Percentiles rank a stretch among this genome's conserved stretches.
These are phyloP conservation scores for Phlegmacium glaucopus DNA, from an alignment of 768 basidiomycete species.

Conservation along the genomic window DNA sequence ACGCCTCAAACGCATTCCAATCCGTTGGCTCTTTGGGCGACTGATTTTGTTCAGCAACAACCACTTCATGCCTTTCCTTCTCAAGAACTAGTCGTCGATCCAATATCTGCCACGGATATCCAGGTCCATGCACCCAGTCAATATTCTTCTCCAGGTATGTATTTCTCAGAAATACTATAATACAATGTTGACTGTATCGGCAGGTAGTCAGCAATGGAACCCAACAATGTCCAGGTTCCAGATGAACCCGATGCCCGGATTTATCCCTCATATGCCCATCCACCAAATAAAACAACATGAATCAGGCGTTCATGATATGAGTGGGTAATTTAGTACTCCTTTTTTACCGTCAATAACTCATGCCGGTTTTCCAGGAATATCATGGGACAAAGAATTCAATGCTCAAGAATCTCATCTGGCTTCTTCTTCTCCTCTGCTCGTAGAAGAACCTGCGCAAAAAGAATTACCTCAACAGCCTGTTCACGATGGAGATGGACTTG, in stretches of 20 bases:
- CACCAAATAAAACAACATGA: constrained; percentile 24
- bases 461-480: constrained; percentile 12
- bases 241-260: constrained; percentile 36
- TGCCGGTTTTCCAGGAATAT: constrained; percentile 29
- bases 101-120: constrained; percentile 10
- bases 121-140: constrained; percentile 11
- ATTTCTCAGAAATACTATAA: neutral
- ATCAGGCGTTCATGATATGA: constrained; percentile 33
- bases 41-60: constrained; percentile 52
- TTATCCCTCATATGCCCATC: constrained; percentile 24
- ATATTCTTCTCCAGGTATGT: constrained; percentile 4
- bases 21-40: constrained; percentile 50
- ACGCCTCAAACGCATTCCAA: constrained; percentile 21
- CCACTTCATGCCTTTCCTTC: constrained; percentile 17
- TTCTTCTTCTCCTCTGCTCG: constrained; percentile 12
- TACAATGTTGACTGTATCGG: neutral
- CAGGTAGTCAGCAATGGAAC: constrained; percentile 40
- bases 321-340: constrained; percentile 27
- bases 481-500: constrained; percentile 64
- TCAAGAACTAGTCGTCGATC: constrained; percentile 4
- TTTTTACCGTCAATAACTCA: neutral
- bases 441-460: constrained; percentile 21
- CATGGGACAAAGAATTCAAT: constrained; percentile 67
- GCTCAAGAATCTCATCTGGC: constrained; percentile 47
- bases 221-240: constrained; percentile 32